These are phyloP conservation scores for Onygenales sp. DNA, from an alignment of 2,329 filamentous ascomycete species.

Conservation along the genomic window DNA sequence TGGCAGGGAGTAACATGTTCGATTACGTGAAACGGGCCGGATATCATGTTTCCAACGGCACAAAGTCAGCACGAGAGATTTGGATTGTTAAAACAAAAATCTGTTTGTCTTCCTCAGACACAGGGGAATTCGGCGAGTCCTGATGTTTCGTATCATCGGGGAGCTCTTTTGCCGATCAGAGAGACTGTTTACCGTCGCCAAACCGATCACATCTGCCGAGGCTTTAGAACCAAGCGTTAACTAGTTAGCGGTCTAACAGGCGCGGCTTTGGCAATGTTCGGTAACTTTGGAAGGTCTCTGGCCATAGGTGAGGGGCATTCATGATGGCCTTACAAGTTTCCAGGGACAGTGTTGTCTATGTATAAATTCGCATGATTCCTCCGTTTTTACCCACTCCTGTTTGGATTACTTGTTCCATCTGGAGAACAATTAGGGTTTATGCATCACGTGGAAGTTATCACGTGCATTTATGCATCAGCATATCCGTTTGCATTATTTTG, in stretches of 20 bases:
- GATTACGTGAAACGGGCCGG: slow-evolving; percentile 44
- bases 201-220: neutral
- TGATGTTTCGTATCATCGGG: neutral
- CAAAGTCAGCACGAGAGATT: neutral
- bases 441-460: too few relatives aligned
- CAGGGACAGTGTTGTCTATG: too few relatives aligned
- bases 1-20: slow-evolving; percentile 66
- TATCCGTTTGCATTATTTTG: too few relatives aligned
- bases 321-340: too few relatives aligned
- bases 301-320: too few relatives aligned
- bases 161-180: neutral
- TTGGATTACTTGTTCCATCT: too few relatives aligned
- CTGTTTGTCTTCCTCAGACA: neutral
- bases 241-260: neutral
- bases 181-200: neutral
- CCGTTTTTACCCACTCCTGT: too few relatives aligned
- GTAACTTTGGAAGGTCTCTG: too few relatives aligned
- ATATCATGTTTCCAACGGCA: neutral
- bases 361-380: too few relatives aligned
- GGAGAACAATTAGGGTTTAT: too few relatives aligned
- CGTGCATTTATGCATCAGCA: too few relatives aligned
- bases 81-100: neutral
- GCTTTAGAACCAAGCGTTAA: neutral
- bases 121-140: neutral
- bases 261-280: too few relatives aligned